phyloP scores from a whole-genome alignment of 2,329 filamentous ascomycete species.

The Sclerotinia borealis region DNA sequence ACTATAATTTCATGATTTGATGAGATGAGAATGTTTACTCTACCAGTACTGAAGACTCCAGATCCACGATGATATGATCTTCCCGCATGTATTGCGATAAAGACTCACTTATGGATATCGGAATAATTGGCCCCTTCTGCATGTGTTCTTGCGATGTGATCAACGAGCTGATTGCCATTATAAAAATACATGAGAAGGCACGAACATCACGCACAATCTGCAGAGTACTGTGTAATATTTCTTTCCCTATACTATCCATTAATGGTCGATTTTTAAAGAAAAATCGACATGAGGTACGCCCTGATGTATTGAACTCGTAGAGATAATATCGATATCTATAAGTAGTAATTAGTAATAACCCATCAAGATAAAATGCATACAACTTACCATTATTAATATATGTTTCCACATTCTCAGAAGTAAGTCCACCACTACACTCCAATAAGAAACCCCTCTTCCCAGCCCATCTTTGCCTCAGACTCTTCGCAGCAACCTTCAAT shows the following conservation, averaged over 20 bases:
- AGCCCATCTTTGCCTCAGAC: slow-evolving; percentile 74
- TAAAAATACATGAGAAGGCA: background rate
- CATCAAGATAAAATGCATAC: too few relatives aligned
- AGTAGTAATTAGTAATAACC: slow-evolving; percentile 2
- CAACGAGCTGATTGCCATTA: background rate
- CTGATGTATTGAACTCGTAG: slow-evolving; percentile 94
- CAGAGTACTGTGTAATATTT: background rate
- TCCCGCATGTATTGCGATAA: slow-evolving; percentile 42
- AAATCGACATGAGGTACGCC: slow-evolving; percentile 92
- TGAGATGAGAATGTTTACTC: too few relatives aligned
- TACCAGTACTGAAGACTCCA: too few relatives aligned
- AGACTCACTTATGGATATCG: slow-evolving; percentile 43
- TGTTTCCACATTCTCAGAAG: slow-evolving; percentile 70
- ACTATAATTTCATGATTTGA: background rate
- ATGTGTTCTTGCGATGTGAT: background rate
- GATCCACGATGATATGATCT: slow-evolving; percentile 42
- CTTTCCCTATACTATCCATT: background rate
- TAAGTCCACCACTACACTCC: slow-evolving; percentile 89
- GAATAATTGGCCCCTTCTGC: slow-evolving; percentile 27
- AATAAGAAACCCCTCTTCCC: slow-evolving; percentile 70
- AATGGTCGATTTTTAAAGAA: slow-evolving; percentile 75
- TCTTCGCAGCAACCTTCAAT: slow-evolving; percentile 66
- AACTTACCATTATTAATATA: slow-evolving; percentile 70
- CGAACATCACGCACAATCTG: background rate
- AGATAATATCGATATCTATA: slow-evolving; percentile 86